These are phyloP conservation scores for Lactarius deliciosus DNA, from an alignment of 768 basidiomycete genomes.

Conservation along the genomic window DNA sequence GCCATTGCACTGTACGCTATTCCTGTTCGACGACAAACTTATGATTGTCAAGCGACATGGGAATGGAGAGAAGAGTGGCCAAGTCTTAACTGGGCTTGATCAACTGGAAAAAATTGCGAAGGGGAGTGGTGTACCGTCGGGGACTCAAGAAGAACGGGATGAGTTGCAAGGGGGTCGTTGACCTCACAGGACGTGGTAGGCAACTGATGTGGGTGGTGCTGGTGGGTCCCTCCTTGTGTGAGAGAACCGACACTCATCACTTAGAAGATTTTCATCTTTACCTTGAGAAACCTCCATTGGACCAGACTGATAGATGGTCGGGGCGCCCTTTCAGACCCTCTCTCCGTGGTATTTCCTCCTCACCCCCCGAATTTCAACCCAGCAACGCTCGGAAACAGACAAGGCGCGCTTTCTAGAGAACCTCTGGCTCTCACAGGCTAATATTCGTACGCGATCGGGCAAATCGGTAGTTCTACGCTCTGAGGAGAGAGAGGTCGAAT, in stretches of 20 bases:
- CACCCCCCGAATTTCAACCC: constrained; percentile 65
- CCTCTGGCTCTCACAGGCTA: constrained; percentile 86
- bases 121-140: constrained; percentile 56
- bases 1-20: constrained; percentile 79
- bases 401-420: constrained; percentile 86
- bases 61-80: constrained; percentile 73
- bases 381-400: constrained; percentile 55
- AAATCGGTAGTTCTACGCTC: constrained; percentile 72
- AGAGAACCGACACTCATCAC: constrained; percentile 19
- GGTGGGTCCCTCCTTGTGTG: constrained; percentile 48
- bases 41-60: constrained; percentile 85
- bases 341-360: constrained; percentile 77
- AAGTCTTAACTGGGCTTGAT: constrained; percentile 70
- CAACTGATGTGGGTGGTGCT: constrained; percentile 80
- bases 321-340: constrained; percentile 80
- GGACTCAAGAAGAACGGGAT: constrained; percentile 78
- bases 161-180: constrained; percentile 81
- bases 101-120: constrained; percentile 72
- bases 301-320: constrained; percentile 84
- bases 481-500: constrained; percentile 76
- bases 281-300: constrained; percentile 77
- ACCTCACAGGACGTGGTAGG: constrained; percentile 81
- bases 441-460: constrained; percentile 66
- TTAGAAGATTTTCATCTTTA: constrained; percentile 77
- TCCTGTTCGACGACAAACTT: constrained; percentile 93